Evolutionary conservation across 2,329 filamentous ascomycete genomes (phyloP), one percentile per base, ranked within the genome.

Genomic region (Ophiostoma piceae): DNA sequence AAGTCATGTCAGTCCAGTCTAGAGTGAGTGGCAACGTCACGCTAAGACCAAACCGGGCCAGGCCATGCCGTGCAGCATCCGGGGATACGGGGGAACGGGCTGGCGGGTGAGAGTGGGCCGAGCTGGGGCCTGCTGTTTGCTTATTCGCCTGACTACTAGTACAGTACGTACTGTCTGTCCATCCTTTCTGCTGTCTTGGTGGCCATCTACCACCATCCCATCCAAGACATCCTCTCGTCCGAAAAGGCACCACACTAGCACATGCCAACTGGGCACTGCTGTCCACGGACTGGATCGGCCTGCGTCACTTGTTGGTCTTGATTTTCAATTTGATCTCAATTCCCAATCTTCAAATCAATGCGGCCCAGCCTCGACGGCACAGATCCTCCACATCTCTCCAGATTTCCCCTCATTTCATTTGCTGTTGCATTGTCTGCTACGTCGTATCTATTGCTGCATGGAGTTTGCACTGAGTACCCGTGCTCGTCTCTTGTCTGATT

Each of bases 221-320:
- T 69, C 41, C 14, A 60, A 64, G 26, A 71, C 70, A 68, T 71
- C 70, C 70, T 70, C 70, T 71, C 70, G 70, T 69, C 70, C 70
- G 70, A 66, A 39, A 64, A 35, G 32, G 19, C 32, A 22, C 62
- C 62, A 35, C 57, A 65, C 62, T 65, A 65, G 62, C 35, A 39
- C 62, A 41, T 65, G 29, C 29, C 60, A n/a, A 35, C 29, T 22
- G 60, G 32, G 16, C 32, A 26, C n/a, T n/a, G n/a, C n/a, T 37
- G 29, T 22, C 22, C n/a, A 57, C 51, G n/a, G 51, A 22, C n/a
- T 3, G 4, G 51, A 62, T 62, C n/a, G 14, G 54, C 29, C 62
- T 11, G 16, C 19, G 16, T 47, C 6, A 1, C 41, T 16, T 16
- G 19, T 41, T 3, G 39, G 5, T 19, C 19, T 47, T 47, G 14